Percentiles rank a stretch among this genome's conserved stretches.
Conservation (phyloP, 768 basidiomycete species). For the Plicaturopsis crispa region DNA sequence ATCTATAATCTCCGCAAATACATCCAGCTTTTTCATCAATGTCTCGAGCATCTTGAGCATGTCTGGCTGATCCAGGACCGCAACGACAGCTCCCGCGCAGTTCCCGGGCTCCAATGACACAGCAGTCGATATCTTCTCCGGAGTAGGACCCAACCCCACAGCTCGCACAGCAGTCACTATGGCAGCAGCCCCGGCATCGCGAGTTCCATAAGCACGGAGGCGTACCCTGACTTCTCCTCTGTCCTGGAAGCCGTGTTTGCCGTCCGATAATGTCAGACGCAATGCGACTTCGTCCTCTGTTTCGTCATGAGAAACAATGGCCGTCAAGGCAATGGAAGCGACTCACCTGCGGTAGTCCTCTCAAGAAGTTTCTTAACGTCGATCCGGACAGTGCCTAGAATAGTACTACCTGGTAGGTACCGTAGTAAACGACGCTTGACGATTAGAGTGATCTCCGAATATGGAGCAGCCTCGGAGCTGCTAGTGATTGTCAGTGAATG, state of each 20-base stretch:
- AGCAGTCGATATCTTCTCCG: neutral
- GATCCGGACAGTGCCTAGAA: neutral
- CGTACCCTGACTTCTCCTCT: neutral
- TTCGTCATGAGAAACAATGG: neutral
- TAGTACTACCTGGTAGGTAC: neutral
- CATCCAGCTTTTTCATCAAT: slow-evolving; percentile 17
- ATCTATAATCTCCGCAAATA: slow-evolving; percentile 16
- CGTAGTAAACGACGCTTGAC: neutral
- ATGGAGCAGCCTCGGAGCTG: neutral
- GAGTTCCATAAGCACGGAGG: neutral
- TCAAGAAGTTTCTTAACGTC: neutral
- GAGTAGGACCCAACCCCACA: neutral
- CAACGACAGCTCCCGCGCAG: no score
- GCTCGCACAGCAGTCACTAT: neutral
- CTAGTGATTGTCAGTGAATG: neutral
- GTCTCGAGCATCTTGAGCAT: no score
- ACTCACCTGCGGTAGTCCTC: neutral
- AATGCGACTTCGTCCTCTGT: neutral
- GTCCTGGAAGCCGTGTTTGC: neutral
- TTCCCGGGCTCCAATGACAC: slow-evolving; percentile 13
- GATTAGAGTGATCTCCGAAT: neutral
- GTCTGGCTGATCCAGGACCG: no score
- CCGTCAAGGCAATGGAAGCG: neutral
- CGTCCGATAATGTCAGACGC: neutral
- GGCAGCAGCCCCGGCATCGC: neutral